These are phyloP conservation scores for Ustilago tritici DNA, from an alignment of 1,284 basidiomycete genomes.

Conservation along the genomic window DNA sequence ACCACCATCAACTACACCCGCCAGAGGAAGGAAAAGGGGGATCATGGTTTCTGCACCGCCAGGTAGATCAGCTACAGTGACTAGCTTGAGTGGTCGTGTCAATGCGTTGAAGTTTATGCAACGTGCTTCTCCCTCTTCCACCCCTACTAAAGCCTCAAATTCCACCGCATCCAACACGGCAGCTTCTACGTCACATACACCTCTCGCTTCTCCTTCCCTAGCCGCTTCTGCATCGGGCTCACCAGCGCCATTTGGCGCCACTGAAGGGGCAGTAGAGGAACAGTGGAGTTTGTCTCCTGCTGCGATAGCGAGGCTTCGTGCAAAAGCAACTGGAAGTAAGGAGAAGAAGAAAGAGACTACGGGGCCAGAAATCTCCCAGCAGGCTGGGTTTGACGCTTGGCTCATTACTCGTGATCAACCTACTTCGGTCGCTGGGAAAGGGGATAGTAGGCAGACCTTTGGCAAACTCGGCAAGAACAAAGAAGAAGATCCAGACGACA, in stretches of 20 bases:
- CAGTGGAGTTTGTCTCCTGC: constrained; percentile 42
- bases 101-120: constrained; percentile 57
- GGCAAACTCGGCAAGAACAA: constrained; percentile 25
- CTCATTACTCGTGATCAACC: constrained; percentile 25
- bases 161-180: background rate
- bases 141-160: background rate
- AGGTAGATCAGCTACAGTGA: constrained; percentile 45
- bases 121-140: constrained; percentile 30
- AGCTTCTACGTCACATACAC: constrained; percentile 8
- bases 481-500: constrained; percentile 6
- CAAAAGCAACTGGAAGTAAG: constrained; percentile 13
- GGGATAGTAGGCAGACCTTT: constrained; percentile 23
- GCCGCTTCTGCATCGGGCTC: constrained; percentile 10
- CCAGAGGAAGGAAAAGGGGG: background rate
- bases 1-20: constrained; percentile 7
- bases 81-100: constrained; percentile 47
- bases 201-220: constrained; percentile 8
- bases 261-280: constrained; percentile 20
- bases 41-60: constrained; percentile 34
- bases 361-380: constrained; percentile 18
- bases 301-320: constrained; percentile 28
- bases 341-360: background rate
- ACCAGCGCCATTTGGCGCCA: background rate
- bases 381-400: constrained; percentile 50
- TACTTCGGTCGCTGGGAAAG: background rate